Conservation (phyloP, 2,329 filamentous ascomycete species). For the Fusarium burgessii region DNA sequence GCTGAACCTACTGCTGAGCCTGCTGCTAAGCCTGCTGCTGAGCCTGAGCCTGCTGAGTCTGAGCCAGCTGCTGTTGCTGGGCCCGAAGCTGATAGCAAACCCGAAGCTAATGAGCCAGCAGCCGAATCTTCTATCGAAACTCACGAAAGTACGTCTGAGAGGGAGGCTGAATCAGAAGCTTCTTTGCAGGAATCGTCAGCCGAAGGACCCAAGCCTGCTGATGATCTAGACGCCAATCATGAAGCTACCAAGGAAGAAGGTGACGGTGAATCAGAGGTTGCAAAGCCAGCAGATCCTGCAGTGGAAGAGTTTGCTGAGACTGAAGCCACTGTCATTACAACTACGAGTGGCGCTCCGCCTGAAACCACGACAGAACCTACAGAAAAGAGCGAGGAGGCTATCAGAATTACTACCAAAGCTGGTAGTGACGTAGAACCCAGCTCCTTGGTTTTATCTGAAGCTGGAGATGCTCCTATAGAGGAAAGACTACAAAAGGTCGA, state of each 20-base stretch:
- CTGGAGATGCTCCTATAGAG: conserved; percentile 1
- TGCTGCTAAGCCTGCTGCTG: neutral
- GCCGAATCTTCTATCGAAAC: neutral
- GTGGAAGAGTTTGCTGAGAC: conserved; percentile 3
- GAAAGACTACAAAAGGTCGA: conserved; percentile 4
- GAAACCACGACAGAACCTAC: conserved; percentile 7
- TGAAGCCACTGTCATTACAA: neutral
- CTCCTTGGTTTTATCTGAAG: neutral
- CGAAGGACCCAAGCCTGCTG: conserved; percentile 5
- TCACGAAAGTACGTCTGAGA: conserved; percentile 1
- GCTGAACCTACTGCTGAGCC: neutral
- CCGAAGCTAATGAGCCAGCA: neutral
- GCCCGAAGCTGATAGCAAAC: neutral
- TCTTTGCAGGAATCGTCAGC: conserved; percentile 1
- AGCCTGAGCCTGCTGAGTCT: neutral
- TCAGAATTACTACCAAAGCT: conserved; percentile 5
- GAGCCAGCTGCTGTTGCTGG: neutral
- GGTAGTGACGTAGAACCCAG: neutral
- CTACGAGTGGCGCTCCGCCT: neutral
- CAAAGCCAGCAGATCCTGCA: neutral
- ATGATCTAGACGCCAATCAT: neutral
- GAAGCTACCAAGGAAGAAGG: conserved; percentile 1
- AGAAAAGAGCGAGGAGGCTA: conserved; percentile 9
- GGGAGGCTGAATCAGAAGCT: conserved; percentile 2
- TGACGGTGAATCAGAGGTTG: conserved; percentile 1